phyloP scores from a whole-genome alignment of 1,139 yeast genomes.

The Debaryomyces psychrophilus region DNA sequence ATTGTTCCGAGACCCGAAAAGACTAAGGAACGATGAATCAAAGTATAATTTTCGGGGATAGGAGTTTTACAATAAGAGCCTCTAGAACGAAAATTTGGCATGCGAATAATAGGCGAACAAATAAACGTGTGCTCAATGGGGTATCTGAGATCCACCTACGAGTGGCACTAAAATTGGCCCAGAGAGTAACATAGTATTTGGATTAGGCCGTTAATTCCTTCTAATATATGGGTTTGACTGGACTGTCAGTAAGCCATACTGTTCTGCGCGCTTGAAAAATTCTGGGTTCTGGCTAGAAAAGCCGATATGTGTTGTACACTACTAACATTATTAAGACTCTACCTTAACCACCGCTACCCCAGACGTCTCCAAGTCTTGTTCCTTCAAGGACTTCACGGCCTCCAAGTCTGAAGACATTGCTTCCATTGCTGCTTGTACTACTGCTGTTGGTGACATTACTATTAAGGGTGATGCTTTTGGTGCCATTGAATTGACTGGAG shows the following conservation, averaged over 20 bases:
- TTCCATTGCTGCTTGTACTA: constrained; percentile 69
- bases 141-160: background rate
- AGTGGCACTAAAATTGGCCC: background rate
- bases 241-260: background rate
- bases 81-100: background rate
- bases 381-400: constrained; percentile 61
- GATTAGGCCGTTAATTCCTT: no score
- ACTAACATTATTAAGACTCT: constrained; percentile 35
- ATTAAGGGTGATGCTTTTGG: constrained; percentile 63
- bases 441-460: constrained; percentile 77
- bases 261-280: background rate
- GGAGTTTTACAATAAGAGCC: background rate
- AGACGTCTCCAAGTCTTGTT: constrained; percentile 57
- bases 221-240: no score
- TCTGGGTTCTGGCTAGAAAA: background rate
- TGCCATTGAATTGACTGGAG: constrained; percentile 57
- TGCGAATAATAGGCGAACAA: background rate
- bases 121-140: background rate
- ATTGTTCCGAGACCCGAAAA: background rate
- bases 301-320: constrained; percentile 5
- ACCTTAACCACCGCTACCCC: constrained; percentile 55
- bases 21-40: background rate
- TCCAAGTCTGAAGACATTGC: constrained; percentile 81
- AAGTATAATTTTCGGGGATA: background rate
- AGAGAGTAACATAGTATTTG: no score